Conservation (phyloP, 2,329 filamentous ascomycete genomes). For the Parastagonospora avenae region DNA sequence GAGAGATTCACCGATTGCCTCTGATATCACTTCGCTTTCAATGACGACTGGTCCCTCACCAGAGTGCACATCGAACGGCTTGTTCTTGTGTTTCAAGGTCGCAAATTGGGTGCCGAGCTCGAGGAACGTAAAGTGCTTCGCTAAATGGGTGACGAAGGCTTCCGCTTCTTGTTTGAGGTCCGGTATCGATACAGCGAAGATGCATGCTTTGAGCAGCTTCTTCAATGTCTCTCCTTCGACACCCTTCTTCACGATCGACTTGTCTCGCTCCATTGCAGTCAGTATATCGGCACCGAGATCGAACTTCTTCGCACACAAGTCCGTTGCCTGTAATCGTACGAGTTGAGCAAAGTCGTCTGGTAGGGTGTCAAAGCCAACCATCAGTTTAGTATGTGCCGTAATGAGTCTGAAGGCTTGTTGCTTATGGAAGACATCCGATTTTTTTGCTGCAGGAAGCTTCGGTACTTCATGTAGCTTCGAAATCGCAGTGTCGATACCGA, state of each 20-base stretch:
- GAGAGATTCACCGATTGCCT: slow-evolving; percentile 87
- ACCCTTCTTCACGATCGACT: slow-evolving; percentile 85
- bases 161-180: slow-evolving; percentile 79
- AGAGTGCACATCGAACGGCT: slow-evolving; percentile 80
- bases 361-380: slow-evolving; percentile 83
- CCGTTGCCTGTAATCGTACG: slow-evolving; percentile 86
- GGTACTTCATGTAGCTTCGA: slow-evolving; percentile 83
- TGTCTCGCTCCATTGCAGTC: slow-evolving; percentile 75
- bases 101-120: slow-evolving; percentile 87
- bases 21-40: slow-evolving; percentile 83
- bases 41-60: slow-evolving; percentile 88
- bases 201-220: slow-evolving; percentile 85
- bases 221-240: slow-evolving; percentile 82
- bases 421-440: slow-evolving; percentile 87
- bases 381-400: slow-evolving; percentile 85
- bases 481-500: slow-evolving; percentile 88
- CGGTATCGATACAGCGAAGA: slow-evolving; percentile 81
- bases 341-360: slow-evolving; percentile 87
- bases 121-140: slow-evolving; percentile 86
- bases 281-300: slow-evolving; percentile 74
- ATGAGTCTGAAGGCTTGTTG: slow-evolving; percentile 89
- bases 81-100: slow-evolving; percentile 74
- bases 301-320: slow-evolving; percentile 74
- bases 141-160: slow-evolving; percentile 77
- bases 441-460: slow-evolving; percentile 64